phyloP scores from a whole-genome alignment of 1,284 basidiomycete genomes.

The Vanrija humicola region DNA sequence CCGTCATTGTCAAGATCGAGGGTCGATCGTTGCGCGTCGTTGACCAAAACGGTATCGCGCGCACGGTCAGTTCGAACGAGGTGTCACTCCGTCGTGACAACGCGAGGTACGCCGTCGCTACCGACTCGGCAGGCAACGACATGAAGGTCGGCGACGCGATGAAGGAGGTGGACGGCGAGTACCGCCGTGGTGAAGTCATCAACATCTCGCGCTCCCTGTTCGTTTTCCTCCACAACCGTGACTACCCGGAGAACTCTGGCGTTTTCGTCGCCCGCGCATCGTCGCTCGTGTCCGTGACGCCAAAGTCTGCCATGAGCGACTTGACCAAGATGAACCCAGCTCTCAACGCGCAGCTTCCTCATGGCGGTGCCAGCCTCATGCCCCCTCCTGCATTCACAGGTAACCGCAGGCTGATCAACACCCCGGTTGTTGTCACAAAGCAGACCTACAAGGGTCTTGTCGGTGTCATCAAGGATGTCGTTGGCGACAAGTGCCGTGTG shows the following conservation, averaged over 20 bases:
- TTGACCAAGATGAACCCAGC: conserved; percentile 96
- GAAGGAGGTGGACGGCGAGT: conserved; percentile 87
- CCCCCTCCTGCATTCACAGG: conserved; percentile 59
- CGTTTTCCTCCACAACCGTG: conserved; percentile 91
- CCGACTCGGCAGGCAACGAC: conserved; percentile 78
- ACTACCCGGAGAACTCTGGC: conserved; percentile 84
- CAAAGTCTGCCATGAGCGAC: conserved; percentile 67
- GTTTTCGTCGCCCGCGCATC: conserved; percentile 78
- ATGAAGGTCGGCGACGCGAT: conserved; percentile 77
- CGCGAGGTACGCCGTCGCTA: conserved; percentile 77
- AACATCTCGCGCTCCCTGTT: conserved; percentile 94
- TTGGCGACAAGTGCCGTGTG: conserved; percentile 80
- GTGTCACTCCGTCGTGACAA: conserved; percentile 82
- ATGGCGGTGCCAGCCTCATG: conserved; percentile 52
- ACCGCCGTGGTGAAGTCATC: conserved; percentile 86
- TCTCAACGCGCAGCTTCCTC: conserved; percentile 50
- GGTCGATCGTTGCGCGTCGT: conserved; percentile 91
- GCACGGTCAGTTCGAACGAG: conserved; percentile 88
- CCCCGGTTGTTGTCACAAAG: conserved; percentile 73
- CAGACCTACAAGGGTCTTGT: conserved; percentile 88
- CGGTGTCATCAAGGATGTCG: conserved; percentile 93
- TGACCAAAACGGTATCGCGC: conserved; percentile 86
- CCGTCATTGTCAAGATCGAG: conserved; percentile 97
- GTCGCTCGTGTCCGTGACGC: conserved; percentile 74
- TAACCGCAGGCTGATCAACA: conserved; percentile 71